Base-by-base conservation (phyloP, 495 filamentous ascomycete genomes). In the Penicillium arizonense region DNA sequence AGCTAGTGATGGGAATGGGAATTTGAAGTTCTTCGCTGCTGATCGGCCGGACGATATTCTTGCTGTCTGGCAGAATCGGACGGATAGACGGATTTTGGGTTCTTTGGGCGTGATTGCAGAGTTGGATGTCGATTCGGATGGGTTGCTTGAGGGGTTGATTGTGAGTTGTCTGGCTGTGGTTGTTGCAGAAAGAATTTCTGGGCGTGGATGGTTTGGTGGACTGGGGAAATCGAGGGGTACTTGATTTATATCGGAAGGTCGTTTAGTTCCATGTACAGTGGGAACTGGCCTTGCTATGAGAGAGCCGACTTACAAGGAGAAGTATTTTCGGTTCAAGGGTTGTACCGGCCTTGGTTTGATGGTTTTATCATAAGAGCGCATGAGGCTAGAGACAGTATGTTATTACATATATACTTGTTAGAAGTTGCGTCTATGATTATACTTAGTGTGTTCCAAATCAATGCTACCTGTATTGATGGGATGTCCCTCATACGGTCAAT, bases 121-220 rank as follows among this genome's bases (percentile, higher is more conserved):
- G 23, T 28, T 40, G 14, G 47, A 50, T 41, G 47, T 14, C 23
- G 47, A 33, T 4, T 28, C 18, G 12, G 47, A 50, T 32, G 47
- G 47, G 23, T 12, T 50, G 2, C 38, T 50, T 39, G 47, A 52
- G 12, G 49, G 34, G 1, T 24, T 44, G 32, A 28, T 52, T 14
- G 49, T 43, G 21, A 52, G 39, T 37, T 44, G 49, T 26, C 40
- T 52, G 20, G 39, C 32, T 20, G 49, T 52, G 10, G 49, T 52
- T 35, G 39, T 52, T 43, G 49, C 40, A 44, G 49, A 52, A 12
- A 52, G 49, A 13, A 40, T 52, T 34, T 52, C 49, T 23, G 49
- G 49, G 32, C 32, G 40, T 24, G 49, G 49, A n/a, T 52, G 49
- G 49, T 1, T 52, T 36, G 49, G 49, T 28, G 49, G 49, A 4